Percentiles rank a stretch among this genome's conserved stretches.
phyloP scores from a whole-genome alignment of 352 stramenopile genomes.

The Globisporangium barbulae region DNA sequence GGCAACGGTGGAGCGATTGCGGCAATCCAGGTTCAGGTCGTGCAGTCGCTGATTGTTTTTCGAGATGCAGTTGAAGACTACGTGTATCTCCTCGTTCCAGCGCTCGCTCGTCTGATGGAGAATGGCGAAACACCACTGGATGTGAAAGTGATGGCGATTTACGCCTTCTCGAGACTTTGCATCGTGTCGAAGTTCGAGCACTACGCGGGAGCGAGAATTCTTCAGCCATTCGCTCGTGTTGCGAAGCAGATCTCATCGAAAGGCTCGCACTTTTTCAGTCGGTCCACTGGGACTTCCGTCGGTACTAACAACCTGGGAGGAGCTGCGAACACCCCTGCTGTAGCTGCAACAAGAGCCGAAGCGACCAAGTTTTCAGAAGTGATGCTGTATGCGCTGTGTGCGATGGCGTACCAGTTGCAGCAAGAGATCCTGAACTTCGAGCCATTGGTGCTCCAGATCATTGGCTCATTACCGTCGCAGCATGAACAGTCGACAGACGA shows the following conservation, averaged over 20 bases:
- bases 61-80: slow-evolving; percentile 91
- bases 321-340: slow-evolving; percentile 24
- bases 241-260: slow-evolving; percentile 73
- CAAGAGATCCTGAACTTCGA: slow-evolving; percentile 71
- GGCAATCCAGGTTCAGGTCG: slow-evolving; percentile 75
- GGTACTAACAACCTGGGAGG: slow-evolving; percentile 10
- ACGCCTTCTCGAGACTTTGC: slow-evolving; percentile 63
- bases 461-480: slow-evolving; percentile 49
- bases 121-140: slow-evolving; percentile 81
- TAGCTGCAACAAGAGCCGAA: slow-evolving; percentile 61
- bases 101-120: slow-evolving; percentile 92
- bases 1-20: slow-evolving; percentile 24
- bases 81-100: slow-evolving; percentile 93
- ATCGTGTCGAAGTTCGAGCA: slow-evolving; percentile 74
- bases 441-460: slow-evolving; percentile 62
- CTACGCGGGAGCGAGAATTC: slow-evolving; percentile 68
- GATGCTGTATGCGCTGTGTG: slow-evolving; percentile 68
- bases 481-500: slow-evolving; percentile 34
- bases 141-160: slow-evolving; percentile 73
- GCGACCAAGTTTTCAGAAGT: slow-evolving; percentile 72
- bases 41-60: slow-evolving; percentile 90
- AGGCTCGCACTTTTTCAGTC: slow-evolving; percentile 61
- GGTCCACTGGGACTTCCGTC: slow-evolving; percentile 28
- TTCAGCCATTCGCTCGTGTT: slow-evolving; percentile 69
- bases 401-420: slow-evolving; percentile 76